phyloP scores from a whole-genome alignment of 345 rosid genomes.

The Lumnitzera littorea region DNA sequence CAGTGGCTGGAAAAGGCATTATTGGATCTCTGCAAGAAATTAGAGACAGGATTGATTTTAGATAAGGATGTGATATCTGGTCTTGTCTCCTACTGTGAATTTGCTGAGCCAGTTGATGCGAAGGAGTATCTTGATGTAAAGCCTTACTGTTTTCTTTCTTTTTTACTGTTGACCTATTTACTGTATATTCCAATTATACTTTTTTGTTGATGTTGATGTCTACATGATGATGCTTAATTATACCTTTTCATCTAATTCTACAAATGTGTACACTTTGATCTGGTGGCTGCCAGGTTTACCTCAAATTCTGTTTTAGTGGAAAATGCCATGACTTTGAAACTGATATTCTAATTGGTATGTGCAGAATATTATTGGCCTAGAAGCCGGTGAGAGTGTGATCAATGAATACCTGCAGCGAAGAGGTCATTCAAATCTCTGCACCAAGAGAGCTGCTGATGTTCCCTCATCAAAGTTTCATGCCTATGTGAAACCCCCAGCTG shows the following conservation, averaged over 20 bases:
- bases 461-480: slow-evolving; percentile 52
- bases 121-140: slow-evolving; percentile 90
- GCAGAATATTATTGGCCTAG: slow-evolving; percentile 81
- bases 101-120: slow-evolving; percentile 88
- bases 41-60: slow-evolving; percentile 62
- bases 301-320: background rate
- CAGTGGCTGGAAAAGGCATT: slow-evolving; percentile 78
- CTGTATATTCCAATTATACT: too few species aligned
- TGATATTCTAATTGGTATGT: slow-evolving; percentile 5
- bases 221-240: background rate
- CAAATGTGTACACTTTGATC: too few species aligned
- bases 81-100: slow-evolving; percentile 80
- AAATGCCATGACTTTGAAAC: background rate
- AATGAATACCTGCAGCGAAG: slow-evolving; percentile 66
- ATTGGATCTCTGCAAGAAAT: slow-evolving; percentile 53
- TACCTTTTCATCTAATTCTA: too few species aligned
- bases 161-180: background rate
- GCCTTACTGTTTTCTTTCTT: slow-evolving; percentile 6
- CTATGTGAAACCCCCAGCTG: slow-evolving; percentile 70
- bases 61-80: slow-evolving; percentile 73
- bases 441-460: slow-evolving; percentile 9
- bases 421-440: slow-evolving; percentile 41
- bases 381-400: slow-evolving; percentile 60
- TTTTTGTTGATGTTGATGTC: too few species aligned
- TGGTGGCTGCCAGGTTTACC: background rate